Percentiles rank a stretch among this genome's conserved stretches.
These are phyloP conservation scores for Nicotiana otophora DNA, from an alignment of 257 asterid genomes.

Conservation along the genomic window DNA sequence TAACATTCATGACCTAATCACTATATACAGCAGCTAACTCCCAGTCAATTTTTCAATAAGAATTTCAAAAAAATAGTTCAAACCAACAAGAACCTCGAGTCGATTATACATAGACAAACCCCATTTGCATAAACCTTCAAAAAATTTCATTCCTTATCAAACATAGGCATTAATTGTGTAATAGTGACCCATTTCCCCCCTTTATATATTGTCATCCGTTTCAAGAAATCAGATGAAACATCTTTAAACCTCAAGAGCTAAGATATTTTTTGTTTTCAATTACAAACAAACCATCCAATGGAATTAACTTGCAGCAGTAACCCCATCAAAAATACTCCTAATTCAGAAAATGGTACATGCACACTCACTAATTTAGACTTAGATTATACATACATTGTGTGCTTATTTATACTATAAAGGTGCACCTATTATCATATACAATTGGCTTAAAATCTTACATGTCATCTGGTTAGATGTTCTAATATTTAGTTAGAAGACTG, in stretches of 20 bases:
- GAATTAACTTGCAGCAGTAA: constrained; percentile 5
- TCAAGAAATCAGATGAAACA: not conserved
- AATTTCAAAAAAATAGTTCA: too few species aligned
- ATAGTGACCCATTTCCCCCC: not conserved
- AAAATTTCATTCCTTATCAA: constrained; percentile 17
- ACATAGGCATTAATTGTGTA: constrained; percentile 14
- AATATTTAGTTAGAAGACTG: too few species aligned
- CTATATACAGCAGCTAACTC: too few species aligned
- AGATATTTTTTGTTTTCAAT: not conserved
- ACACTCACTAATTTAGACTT: not conserved
- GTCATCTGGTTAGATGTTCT: too few species aligned
- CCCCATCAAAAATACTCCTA: constrained; percentile 5
- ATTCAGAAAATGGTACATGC: constrained; percentile 13
- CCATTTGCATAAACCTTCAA: constrained; percentile 23
- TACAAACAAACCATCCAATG: not conserved
- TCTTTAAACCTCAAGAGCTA: not conserved
- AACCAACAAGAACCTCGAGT: too few species aligned
- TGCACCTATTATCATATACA: too few species aligned
- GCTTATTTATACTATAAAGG: too few species aligned
- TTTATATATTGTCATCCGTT: too few species aligned
- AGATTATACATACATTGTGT: too few species aligned
- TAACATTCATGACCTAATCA: too few species aligned
- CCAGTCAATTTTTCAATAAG: too few species aligned
- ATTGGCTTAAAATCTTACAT: too few species aligned
- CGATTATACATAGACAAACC: not conserved